A percentile compares a stretch with the other conserved stretches of the same genome.
Evolutionary conservation across 371 early-diverging fungal genomes (phyloP).

Genomic region (Chytridium lagenaria): DNA sequence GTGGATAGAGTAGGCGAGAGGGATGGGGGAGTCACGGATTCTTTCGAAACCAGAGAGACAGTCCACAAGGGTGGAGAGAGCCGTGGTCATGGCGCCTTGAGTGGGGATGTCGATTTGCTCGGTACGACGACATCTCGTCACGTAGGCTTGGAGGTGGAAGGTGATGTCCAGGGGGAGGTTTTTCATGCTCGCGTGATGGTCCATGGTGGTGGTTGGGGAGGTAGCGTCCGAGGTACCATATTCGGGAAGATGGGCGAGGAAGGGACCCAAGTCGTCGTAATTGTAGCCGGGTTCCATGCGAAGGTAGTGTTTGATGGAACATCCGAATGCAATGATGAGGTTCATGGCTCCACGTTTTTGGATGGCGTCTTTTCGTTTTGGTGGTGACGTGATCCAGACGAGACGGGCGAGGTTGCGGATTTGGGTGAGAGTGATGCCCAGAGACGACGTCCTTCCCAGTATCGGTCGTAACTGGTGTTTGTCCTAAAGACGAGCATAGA

Average conservation of each 20-base stretch:
- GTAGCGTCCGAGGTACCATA: conserved; percentile 21
- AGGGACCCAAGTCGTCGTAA: conserved; percentile 49
- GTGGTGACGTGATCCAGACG: conserved; percentile 59
- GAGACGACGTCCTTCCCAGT: conserved; percentile 73
- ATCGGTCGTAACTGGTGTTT: conserved; percentile 79
- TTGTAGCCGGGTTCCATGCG: conserved; percentile 65
- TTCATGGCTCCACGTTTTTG: conserved; percentile 76
- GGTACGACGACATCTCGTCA: conserved; percentile 32
- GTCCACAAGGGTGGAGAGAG: conserved; percentile 59
- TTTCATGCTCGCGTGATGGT: neutral
- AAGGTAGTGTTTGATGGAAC: conserved; percentile 71
- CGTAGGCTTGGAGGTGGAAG: conserved; percentile 43
- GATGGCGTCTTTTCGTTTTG: conserved; percentile 35
- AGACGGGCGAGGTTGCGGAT: conserved; percentile 63
- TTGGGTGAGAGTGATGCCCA: conserved; percentile 53
- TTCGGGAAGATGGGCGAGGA: conserved; percentile 51
- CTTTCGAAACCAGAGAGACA: conserved; percentile 75
- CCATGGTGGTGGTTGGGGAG: neutral
- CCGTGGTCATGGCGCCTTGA: conserved; percentile 34
- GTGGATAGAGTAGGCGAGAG: conserved; percentile 82
- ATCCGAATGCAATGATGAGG: conserved; percentile 71
- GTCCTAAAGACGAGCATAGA: conserved; percentile 55
- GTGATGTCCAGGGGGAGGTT: conserved; percentile 38
- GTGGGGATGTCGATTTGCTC: conserved; percentile 41
- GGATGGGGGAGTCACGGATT: conserved; percentile 80